Percentiles rank a stretch among this genome's conserved stretches.
phyloP scores from a whole-genome alignment of 345 rosid species.

The Eucalyptus cloeziana region DNA sequence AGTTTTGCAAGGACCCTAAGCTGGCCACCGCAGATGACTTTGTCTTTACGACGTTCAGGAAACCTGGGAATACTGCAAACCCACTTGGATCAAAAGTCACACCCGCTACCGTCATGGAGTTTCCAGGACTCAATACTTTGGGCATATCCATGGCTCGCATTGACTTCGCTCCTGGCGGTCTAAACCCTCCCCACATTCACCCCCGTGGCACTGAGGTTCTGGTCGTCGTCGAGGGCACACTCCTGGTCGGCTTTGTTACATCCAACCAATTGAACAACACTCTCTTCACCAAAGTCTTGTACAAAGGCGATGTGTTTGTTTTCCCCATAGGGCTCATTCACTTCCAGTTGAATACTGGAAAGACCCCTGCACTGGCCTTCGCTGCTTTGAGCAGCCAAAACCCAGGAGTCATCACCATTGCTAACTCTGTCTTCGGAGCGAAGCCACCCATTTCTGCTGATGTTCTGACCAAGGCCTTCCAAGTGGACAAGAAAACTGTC shows the following conservation, averaged over 20 bases:
- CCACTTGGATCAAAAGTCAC: background rate
- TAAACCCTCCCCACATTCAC: conserved; percentile 3
- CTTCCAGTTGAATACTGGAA: background rate
- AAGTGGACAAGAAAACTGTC: conserved; percentile 5
- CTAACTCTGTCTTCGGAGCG: background rate
- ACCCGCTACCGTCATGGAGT: background rate
- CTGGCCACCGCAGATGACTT: background rate
- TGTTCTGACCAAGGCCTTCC: conserved; percentile 23
- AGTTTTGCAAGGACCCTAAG: conserved; percentile 2
- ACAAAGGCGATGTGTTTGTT: background rate
- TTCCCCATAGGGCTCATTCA: background rate
- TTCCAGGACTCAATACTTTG: conserved; percentile 2
- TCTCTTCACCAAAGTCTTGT: background rate
- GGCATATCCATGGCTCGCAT: background rate
- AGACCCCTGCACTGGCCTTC: background rate
- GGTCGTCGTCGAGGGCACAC: background rate
- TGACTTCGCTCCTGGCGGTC: background rate
- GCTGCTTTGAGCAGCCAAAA: background rate
- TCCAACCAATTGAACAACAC: conserved; percentile 3
- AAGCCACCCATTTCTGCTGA: conserved; percentile 2
- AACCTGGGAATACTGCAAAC: background rate
- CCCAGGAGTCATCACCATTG: background rate
- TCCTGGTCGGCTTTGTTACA: background rate
- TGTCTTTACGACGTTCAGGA: background rate
- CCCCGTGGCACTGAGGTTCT: background rate